phyloP scores from a whole-genome alignment of 805 yeast genomes.

The Wickerhamomyces ciferrii region DNA sequence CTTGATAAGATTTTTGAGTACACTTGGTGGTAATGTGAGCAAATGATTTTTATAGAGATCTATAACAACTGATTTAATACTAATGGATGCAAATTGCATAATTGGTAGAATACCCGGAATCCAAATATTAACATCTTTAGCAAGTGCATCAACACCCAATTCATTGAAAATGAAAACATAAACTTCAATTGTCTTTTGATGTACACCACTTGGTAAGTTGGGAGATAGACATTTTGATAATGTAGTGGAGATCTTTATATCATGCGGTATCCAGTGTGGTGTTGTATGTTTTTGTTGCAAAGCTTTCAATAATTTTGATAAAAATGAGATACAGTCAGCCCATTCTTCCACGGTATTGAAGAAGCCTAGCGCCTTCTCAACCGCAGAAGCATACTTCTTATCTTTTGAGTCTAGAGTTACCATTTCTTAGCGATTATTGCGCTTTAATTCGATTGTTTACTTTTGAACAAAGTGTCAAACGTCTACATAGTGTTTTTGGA shows the following conservation, averaged over 20 bases:
- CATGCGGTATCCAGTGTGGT: constrained; percentile 59
- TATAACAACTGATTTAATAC: constrained; percentile 75
- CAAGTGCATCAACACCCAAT: constrained; percentile 50
- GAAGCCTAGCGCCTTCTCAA: constrained; percentile 66
- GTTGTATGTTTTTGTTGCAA: constrained; percentile 40
- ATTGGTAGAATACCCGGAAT: constrained; percentile 89
- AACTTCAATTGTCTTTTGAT: constrained; percentile 77
- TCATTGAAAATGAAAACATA: constrained; percentile 66
- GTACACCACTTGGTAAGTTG: constrained; percentile 90
- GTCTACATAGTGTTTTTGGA: background rate
- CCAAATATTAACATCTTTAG: constrained; percentile 67
- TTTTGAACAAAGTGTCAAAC: background rate
- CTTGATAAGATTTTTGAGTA: constrained; percentile 51
- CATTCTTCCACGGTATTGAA: constrained; percentile 89
- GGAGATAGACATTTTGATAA: constrained; percentile 79
- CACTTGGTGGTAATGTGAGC: constrained; percentile 41
- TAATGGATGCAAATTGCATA: constrained; percentile 82
- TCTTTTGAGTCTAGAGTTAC: constrained; percentile 49
- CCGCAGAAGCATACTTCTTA: constrained; percentile 58
- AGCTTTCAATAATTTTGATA: constrained; percentile 74
- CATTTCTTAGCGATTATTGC: too few species aligned
- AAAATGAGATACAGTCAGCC: constrained; percentile 95
- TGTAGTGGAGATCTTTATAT: constrained; percentile 60
- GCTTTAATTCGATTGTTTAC: too few species aligned
- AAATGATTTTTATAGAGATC: constrained; percentile 53